phyloP scores from a whole-genome alignment of 164 flowering plant genomes.

The Dillenia suffruticosa region DNA sequence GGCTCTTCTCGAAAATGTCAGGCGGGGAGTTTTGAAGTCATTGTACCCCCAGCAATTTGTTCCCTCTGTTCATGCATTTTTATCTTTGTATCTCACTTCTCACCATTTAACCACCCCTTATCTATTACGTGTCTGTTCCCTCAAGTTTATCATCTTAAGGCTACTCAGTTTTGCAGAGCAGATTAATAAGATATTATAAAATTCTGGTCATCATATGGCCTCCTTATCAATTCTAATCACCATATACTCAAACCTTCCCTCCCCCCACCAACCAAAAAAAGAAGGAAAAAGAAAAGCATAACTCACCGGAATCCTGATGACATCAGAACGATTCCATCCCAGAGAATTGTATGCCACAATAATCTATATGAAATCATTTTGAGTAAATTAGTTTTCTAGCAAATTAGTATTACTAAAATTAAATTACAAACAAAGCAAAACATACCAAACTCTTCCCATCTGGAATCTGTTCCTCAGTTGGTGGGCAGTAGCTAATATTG shows the following conservation, averaged over 20 bases:
- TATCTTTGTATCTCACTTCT: too few species aligned
- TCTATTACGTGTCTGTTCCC: too few species aligned
- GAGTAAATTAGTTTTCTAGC: neutral
- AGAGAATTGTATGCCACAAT: slow-evolving; percentile 86
- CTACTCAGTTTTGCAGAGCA: too few species aligned
- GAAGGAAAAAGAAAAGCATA: neutral
- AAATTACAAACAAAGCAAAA: neutral
- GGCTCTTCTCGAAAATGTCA: too few species aligned
- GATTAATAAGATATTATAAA: too few species aligned
- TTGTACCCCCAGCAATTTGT: too few species aligned
- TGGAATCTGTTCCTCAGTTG: slow-evolving; percentile 61
- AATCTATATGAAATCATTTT: slow-evolving; percentile 39
- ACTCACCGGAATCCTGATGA: slow-evolving; percentile 75
- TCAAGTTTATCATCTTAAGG: too few species aligned
- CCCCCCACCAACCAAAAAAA: neutral
- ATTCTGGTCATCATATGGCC: too few species aligned
- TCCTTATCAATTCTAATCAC: too few species aligned
- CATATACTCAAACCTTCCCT: neutral
- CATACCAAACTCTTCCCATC: slow-evolving; percentile 67
- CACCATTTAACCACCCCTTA: too few species aligned
- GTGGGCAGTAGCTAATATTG: slow-evolving; percentile 85
- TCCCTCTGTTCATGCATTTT: too few species aligned
- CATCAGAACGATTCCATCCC: slow-evolving; percentile 76
- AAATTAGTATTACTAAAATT: neutral
- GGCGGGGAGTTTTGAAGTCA: too few species aligned